These are phyloP conservation scores for Mucor irregularis DNA, from an alignment of 371 early-diverging fungal genomes.

Conservation along the genomic window DNA sequence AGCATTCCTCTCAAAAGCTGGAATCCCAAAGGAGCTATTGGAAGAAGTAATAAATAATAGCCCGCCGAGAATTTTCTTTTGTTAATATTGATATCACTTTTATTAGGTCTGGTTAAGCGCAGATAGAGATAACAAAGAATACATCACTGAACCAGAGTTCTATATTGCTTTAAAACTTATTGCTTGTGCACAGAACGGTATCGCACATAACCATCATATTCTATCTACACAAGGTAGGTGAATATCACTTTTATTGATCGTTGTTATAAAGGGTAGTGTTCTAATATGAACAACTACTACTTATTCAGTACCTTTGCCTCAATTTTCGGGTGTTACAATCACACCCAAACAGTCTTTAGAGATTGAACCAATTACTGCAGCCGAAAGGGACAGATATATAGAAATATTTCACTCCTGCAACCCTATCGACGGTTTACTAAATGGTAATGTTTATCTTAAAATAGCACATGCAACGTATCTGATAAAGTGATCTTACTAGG, in stretches of 20 bases:
- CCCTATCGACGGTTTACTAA: constrained; percentile 13
- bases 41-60: constrained; percentile 53
- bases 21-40: constrained; percentile 58
- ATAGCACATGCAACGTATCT: background rate
- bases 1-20: constrained; percentile 71
- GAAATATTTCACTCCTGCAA: constrained; percentile 15
- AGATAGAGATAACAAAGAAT: constrained; percentile 5
- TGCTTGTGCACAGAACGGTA: constrained; percentile 23
- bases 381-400: constrained; percentile 18
- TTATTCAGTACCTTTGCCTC: constrained; percentile 6
- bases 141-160: constrained; percentile 10
- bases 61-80: background rate
- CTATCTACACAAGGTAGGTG: constrained; percentile 10
- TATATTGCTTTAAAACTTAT: constrained; percentile 22
- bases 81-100: background rate
- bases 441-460: background rate
- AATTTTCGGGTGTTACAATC: background rate
- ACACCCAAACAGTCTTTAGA: background rate
- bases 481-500: background rate
- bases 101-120: constrained; percentile 19
- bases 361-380: constrained; percentile 10
- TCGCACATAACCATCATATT: background rate
- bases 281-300: background rate
- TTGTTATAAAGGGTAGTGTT: background rate
- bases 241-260: no score